phyloP scores from a whole-genome alignment of 306 rosid species.

The Astragalus membranaceus region DNA sequence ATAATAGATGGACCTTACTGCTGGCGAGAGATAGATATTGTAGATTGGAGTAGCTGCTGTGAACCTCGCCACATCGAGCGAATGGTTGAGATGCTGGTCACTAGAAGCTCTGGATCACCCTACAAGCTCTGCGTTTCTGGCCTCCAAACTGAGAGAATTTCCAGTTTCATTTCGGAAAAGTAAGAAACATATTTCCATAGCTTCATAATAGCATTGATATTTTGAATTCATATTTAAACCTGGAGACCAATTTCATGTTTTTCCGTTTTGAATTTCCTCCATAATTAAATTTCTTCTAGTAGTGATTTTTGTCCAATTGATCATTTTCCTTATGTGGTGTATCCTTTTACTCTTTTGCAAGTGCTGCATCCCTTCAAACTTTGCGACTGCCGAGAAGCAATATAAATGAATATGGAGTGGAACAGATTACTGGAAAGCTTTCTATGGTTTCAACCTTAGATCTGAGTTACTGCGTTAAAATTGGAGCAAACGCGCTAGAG shows the following conservation, averaged over 20 bases:
- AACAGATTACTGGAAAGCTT: too few relatives aligned
- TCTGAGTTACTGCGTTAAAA: too few relatives aligned
- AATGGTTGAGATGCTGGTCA: conserved; percentile 66
- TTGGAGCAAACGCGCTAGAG: too few relatives aligned
- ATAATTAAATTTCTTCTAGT: too few relatives aligned
- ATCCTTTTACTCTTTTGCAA: too few relatives aligned
- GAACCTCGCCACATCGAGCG: conserved; percentile 49
- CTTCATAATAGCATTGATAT: background rate
- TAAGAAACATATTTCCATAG: conserved; percentile 33
- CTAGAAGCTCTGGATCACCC: conserved; percentile 67
- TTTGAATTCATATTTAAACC: too few relatives aligned
- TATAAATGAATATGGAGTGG: too few relatives aligned
- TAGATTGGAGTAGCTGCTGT: conserved; percentile 63
- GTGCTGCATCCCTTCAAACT: too few relatives aligned
- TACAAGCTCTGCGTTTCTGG: conserved; percentile 71
- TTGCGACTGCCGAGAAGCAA: too few relatives aligned
- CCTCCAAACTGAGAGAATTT: conserved; percentile 46
- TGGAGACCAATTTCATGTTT: too few relatives aligned
- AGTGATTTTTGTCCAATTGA: background rate
- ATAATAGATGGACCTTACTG: conserved; percentile 72
- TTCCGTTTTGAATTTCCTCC: too few relatives aligned
- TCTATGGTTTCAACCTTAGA: too few relatives aligned
- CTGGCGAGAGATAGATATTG: conserved; percentile 82
- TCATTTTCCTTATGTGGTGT: conserved; percentile 14
- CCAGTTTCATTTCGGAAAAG: conserved; percentile 79